Conservation (phyloP, 1,139 yeast genomes). For the Scheffersomyces quercinus region DNA sequence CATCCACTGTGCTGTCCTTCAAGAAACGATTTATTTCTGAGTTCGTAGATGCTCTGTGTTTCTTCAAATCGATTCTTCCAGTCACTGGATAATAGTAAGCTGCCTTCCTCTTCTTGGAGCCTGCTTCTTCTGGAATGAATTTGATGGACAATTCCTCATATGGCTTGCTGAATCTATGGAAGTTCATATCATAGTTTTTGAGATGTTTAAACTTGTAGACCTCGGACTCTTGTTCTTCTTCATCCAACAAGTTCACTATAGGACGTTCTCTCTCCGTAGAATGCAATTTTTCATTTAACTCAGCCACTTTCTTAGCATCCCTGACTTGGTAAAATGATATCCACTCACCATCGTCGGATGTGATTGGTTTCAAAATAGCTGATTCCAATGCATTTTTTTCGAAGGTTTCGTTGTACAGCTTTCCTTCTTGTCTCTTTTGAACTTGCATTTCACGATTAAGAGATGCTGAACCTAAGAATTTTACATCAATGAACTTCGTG, state of each 20-base stretch:
- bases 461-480: constrained; percentile 81
- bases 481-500: constrained; percentile 67
- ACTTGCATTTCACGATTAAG: constrained; percentile 39
- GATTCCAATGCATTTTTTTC: constrained; percentile 53
- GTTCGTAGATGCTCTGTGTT: constrained; percentile 63
- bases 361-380: constrained; percentile 73
- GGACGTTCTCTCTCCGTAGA: constrained; percentile 55
- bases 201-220: constrained; percentile 58
- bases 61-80: constrained; percentile 78
- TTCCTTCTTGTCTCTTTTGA: constrained; percentile 38
- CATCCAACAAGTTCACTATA: constrained; percentile 35
- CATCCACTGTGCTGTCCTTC: constrained; percentile 53
- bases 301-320: constrained; percentile 24
- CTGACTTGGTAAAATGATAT: constrained; percentile 62
- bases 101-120: constrained; percentile 54
- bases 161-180: constrained; percentile 45
- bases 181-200: constrained; percentile 81
- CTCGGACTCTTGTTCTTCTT: constrained; percentile 37
- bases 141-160: constrained; percentile 49
- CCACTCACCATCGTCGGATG: constrained; percentile 79
- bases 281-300: constrained; percentile 45
- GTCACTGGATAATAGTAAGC: constrained; percentile 78
- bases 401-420: constrained; percentile 37
- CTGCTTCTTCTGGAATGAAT: constrained; percentile 56
- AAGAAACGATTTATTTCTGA: constrained; percentile 52